Conservation (phyloP, 768 basidiomycete species). For the Cyathus striatus region DNA sequence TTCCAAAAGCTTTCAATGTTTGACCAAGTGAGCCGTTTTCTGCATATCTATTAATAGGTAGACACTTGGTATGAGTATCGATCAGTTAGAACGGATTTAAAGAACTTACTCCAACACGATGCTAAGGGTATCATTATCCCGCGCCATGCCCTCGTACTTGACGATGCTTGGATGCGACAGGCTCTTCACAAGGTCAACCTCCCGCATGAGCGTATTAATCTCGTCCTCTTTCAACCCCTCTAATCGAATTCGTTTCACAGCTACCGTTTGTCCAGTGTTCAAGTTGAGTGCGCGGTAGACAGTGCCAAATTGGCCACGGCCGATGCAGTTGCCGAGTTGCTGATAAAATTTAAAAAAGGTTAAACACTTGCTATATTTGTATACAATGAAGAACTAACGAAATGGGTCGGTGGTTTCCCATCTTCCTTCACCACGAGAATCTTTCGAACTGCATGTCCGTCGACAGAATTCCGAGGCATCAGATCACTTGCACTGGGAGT, state of each 20-base stretch:
- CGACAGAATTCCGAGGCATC: slow-evolving; percentile 53
- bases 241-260: slow-evolving; percentile 92
- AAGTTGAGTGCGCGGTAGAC: slow-evolving; percentile 94
- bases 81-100: too few species aligned
- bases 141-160: slow-evolving; percentile 93
- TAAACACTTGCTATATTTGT: not conserved
- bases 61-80: too few species aligned
- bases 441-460: slow-evolving; percentile 60
- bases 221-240: slow-evolving; percentile 90
- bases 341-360: slow-evolving; percentile 25
- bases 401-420: slow-evolving; percentile 74
- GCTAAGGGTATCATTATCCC: slow-evolving; percentile 83
- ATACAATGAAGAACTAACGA: slow-evolving; percentile 49
- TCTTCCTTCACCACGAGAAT: slow-evolving; percentile 76
- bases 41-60: slow-evolving; percentile 72
- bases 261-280: slow-evolving; percentile 95
- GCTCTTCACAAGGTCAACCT: slow-evolving; percentile 89
- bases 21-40: slow-evolving; percentile 95
- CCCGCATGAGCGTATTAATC: slow-evolving; percentile 85
- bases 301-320: slow-evolving; percentile 93
- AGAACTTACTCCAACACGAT: slow-evolving; percentile 95
- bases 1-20: slow-evolving; percentile 90
- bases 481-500: slow-evolving; percentile 65
- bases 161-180: slow-evolving; percentile 94
- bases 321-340: slow-evolving; percentile 98